Evolutionary conservation across 1,284 basidiomycete species (phyloP).

Genomic region (Ceratobasidium sp.): DNA sequence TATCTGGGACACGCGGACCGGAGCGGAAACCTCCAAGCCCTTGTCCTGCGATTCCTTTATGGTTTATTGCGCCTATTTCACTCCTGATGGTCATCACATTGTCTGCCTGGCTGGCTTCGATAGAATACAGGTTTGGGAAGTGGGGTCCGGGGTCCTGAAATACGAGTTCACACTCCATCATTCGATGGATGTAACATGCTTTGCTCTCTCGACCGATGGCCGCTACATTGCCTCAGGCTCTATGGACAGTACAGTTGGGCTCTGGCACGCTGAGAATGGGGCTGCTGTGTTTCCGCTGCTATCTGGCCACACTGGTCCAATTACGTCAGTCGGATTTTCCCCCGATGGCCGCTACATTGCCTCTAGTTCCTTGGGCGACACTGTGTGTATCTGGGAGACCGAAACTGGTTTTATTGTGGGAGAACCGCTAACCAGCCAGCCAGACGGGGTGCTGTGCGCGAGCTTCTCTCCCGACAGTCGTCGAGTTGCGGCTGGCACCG

Average conservation of each 20-base stretch:
- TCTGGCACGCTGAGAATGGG: too few species aligned
- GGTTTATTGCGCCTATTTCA: constrained; percentile 18
- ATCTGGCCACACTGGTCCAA: too few species aligned
- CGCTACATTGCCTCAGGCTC: too few species aligned
- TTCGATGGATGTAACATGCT: too few species aligned
- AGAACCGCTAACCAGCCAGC: background rate
- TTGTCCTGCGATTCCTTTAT: background rate
- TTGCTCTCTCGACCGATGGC: too few species aligned
- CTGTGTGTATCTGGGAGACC: constrained; percentile 37
- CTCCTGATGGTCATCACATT: constrained; percentile 36
- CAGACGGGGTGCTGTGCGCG: background rate
- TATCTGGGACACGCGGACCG: constrained; percentile 28
- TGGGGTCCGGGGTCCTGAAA: too few species aligned
- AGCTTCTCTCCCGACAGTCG: constrained; percentile 31
- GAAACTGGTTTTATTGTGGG: background rate
- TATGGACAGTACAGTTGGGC: too few species aligned
- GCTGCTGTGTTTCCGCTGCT: too few species aligned
- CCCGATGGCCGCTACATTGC: too few species aligned
- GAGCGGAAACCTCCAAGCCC: background rate
- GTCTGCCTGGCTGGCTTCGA: constrained; percentile 15
- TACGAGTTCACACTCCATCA: too few species aligned
- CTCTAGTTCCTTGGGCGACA: background rate
- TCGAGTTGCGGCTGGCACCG: constrained; percentile 8
- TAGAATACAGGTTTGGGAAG: constrained; percentile 27
- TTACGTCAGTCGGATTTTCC: too few species aligned